Evolutionary conservation across 2,329 filamentous ascomycete genomes (phyloP), one percentile per base, ranked within the genome.

Genomic region (Fusarium sororula): DNA sequence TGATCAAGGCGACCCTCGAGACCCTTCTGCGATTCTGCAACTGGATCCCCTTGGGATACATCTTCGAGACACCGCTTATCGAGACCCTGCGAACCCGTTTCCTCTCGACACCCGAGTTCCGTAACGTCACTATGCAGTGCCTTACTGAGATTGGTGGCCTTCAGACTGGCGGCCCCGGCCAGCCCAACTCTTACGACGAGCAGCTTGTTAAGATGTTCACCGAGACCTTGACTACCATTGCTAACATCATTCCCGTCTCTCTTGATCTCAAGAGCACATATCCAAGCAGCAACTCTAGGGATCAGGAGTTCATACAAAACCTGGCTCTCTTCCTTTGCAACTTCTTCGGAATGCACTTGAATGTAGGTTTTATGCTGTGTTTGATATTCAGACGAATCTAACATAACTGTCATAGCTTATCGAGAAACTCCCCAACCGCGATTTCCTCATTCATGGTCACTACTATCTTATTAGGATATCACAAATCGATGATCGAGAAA

Each of bases 161-260:
- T 71, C 94, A 97, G 81, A 96, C 96, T 32, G 94, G 93, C 20
- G 90, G 86, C 79, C 91, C 85, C 75, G 92, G 84, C 81, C 88
- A 90, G 76, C 84, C 89, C 22, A 89, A 91, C 79, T 91, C 92
- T 35, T 99, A 98, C 81, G 94, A 98, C 78, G 96, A 99, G 82
- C 96, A 98, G 85, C 89, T 99, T 51, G 92, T 98, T 60, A 93
- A 96, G 82, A 98, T 99, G 96, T 99, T 99, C 84, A 98, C 96
- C 48, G 96, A 98, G 82, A 96, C 96, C 28, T 85, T 99, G 76
- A 97, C 94, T 17, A 95, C 94, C 39, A 97, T 99, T 78, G 93
- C 96, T 26, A 94, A 93, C 79, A 98, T 98, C 78, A 97, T 99
- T 58, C 96, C 97, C 7, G 87, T 98, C 47, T 90, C 93, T 12